phyloP scores from a whole-genome alignment of 2,329 filamentous ascomycete genomes.

The Davidsoniella australis region DNA sequence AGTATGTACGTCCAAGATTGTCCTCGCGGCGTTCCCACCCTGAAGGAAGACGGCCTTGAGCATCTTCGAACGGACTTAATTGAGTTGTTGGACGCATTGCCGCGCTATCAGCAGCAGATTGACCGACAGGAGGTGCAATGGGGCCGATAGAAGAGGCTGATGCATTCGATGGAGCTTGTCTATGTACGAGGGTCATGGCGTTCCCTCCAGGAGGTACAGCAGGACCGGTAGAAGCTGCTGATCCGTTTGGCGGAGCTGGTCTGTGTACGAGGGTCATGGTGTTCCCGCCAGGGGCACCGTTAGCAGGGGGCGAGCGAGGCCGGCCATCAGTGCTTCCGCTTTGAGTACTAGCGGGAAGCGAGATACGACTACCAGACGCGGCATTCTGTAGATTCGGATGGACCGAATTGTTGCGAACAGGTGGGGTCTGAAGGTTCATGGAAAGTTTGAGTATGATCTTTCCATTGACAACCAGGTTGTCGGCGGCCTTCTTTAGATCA shows the following conservation, averaged over 20 bases:
- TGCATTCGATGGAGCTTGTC: conserved; percentile 31
- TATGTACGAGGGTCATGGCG: conserved; percentile 23
- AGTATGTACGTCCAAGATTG: conserved; percentile 87
- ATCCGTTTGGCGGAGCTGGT: conserved; percentile 29
- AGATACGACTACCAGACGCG: conserved; percentile 25
- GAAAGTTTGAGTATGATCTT: conserved; percentile 95
- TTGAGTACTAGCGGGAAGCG: conserved; percentile 24
- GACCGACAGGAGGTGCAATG: conserved; percentile 12
- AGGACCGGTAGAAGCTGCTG: conserved; percentile 14
- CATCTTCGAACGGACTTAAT: conserved; percentile 88
- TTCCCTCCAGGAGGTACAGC: conserved; percentile 15
- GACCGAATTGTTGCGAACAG: conserved; percentile 27
- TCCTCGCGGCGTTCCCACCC: conserved; percentile 96
- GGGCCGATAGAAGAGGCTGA: conserved; percentile 15
- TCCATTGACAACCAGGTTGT: conserved; percentile 93
- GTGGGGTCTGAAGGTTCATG: conserved; percentile 64
- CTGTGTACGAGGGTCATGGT: conserved; percentile 25
- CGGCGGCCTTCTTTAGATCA: conserved; percentile 93
- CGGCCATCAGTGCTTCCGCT: conserved; percentile 16
- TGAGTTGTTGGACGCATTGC: conserved; percentile 17
- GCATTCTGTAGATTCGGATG: conserved; percentile 10
- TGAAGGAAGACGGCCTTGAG: conserved; percentile 77
- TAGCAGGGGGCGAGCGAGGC: conserved; percentile 28
- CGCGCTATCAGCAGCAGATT: conserved; percentile 16
- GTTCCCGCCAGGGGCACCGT: conserved; percentile 26